Evolutionary conservation across 257 asterid genomes (phyloP).

Genomic region (Petunia axillaris): DNA sequence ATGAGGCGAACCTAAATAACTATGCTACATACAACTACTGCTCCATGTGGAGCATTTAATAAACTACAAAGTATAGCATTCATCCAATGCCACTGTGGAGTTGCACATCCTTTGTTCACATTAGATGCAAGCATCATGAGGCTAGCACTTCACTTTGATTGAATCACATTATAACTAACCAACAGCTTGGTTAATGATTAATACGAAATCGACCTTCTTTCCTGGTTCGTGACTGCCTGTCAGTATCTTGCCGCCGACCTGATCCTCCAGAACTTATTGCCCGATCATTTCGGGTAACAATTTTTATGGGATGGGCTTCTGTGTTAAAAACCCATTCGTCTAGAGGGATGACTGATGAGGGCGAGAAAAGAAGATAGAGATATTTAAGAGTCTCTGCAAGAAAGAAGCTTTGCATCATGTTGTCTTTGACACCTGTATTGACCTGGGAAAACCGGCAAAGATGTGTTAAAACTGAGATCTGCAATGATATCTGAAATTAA

Average conservation of each 20-base stretch:
- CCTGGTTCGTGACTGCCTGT: conserved; percentile 64
- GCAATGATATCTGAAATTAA: conserved; percentile 11
- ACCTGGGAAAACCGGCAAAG: conserved; percentile 59
- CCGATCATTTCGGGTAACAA: conserved; percentile 58
- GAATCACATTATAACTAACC: not conserved
- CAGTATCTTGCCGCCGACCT: conserved; percentile 40
- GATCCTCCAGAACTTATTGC: conserved; percentile 36
- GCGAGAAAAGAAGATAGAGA: conserved; percentile 97
- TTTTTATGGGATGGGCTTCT: conserved; percentile 94
- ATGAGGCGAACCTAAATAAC: conserved; percentile 15
- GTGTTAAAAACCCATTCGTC: conserved; percentile 99
- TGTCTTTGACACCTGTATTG: conserved; percentile 90
- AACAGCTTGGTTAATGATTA: conserved; percentile 12
- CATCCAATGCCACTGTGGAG: conserved; percentile 16
- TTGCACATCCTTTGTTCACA: conserved; percentile 18
- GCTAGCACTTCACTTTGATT: conserved; percentile 1
- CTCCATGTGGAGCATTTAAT: conserved; percentile 26
- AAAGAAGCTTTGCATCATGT: conserved; percentile 99
- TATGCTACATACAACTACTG: conserved; percentile 13
- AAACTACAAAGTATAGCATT: conserved; percentile 11
- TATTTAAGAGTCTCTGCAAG: conserved; percentile 96
- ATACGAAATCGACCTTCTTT: conserved; percentile 85
- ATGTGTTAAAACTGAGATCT: conserved; percentile 7
- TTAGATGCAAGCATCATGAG: not conserved
- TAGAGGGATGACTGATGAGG: conserved; percentile 82